These are phyloP conservation scores for Durio zibethinus DNA, from an alignment of 345 rosid genomes.

Conservation along the genomic window DNA sequence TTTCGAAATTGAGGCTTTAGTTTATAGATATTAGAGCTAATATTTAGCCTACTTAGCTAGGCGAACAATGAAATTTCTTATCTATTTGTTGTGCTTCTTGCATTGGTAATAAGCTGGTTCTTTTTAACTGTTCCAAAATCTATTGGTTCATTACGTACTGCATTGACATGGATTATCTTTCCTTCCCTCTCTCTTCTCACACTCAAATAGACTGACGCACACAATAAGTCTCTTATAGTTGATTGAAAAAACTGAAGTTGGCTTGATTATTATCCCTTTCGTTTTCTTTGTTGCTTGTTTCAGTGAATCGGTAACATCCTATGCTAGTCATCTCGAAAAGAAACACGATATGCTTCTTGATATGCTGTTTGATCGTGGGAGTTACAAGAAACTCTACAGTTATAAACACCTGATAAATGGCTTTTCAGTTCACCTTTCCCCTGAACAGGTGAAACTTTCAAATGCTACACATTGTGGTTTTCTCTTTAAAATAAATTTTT, in stretches of 20 bases:
- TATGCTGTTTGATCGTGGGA: constrained; percentile 67
- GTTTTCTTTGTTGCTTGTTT: constrained; percentile 16
- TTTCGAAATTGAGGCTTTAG: background rate
- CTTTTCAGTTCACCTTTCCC: constrained; percentile 78
- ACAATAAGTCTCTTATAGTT: background rate
- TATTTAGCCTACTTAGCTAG: background rate
- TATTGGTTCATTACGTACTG: background rate
- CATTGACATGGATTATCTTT: constrained; percentile 1
- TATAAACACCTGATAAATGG: constrained; percentile 95
- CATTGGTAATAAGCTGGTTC: background rate
- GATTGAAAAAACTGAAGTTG: background rate
- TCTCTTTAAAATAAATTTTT: background rate
- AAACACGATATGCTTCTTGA: constrained; percentile 93
- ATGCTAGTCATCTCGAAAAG: constrained; percentile 81
- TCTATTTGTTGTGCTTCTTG: background rate
- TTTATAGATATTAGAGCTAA: background rate
- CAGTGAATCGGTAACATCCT: constrained; percentile 82
- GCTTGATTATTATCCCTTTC: background rate
- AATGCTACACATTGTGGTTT: constrained; percentile 2
- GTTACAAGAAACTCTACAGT: constrained; percentile 88
- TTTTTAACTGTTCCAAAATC: constrained; percentile 1
- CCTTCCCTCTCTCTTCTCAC: background rate
- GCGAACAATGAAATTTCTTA: background rate
- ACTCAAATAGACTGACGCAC: background rate
- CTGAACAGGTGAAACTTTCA: constrained; percentile 73